These are phyloP conservation scores for Marchantia polymorpha DNA, from an alignment of 225 moss, liverwort and hornwort genomes.

Conservation along the genomic window DNA sequence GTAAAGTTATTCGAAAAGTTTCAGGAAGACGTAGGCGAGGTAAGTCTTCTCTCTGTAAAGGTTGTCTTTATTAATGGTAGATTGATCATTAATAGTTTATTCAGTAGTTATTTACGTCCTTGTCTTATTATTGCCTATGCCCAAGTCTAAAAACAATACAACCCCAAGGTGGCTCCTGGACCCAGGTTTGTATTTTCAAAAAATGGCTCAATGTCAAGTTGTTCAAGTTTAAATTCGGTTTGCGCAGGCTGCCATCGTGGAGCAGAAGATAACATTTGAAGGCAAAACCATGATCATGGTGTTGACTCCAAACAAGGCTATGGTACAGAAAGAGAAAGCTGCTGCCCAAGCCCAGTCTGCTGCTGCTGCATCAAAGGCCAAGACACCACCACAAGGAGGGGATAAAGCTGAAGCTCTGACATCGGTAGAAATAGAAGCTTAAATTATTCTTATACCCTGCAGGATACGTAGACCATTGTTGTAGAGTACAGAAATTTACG, in stretches of 20 bases:
- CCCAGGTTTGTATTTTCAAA: neutral
- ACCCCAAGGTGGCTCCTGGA: neutral
- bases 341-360: constrained; percentile 27
- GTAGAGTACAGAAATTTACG: constrained; percentile 23
- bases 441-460: constrained; percentile 1
- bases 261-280: constrained; percentile 46
- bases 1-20: constrained; percentile 81
- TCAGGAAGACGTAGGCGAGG: constrained; percentile 80
- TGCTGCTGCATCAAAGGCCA: constrained; percentile 10
- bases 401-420: constrained; percentile 21
- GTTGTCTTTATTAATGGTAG: neutral
- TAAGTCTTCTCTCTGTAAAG: constrained; percentile 12
- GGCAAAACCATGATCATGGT: constrained; percentile 50
- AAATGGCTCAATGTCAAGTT: neutral
- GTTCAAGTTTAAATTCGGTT: neutral
- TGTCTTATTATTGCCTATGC: neutral
- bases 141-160: neutral
- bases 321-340: constrained; percentile 36
- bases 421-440: constrained; percentile 24
- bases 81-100: neutral
- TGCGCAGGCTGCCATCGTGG: constrained; percentile 33
- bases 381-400: constrained; percentile 18
- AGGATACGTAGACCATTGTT: constrained; percentile 12
- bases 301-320: constrained; percentile 45
- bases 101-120: neutral